Base-by-base conservation (phyloP, 2,329 filamentous ascomycete species). In the Trichoderma pleuroti region DNA sequence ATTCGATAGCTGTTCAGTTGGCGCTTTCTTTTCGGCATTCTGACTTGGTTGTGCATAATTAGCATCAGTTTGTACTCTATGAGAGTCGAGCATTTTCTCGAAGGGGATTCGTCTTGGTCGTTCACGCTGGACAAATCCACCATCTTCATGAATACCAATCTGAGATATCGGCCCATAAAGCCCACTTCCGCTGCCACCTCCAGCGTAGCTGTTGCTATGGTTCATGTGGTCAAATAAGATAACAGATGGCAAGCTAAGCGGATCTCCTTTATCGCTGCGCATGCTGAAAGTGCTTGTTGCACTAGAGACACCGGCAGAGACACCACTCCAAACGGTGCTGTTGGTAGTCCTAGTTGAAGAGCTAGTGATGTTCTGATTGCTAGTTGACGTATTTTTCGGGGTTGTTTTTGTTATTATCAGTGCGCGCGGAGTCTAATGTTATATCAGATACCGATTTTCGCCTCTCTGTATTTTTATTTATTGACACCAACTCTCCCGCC, bases 391-490 rank as follows among this genome's bases (percentile, higher is more conserved):
- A 74, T 89, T 93, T 2, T 94, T 97, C 5, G 90, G 89, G 77
- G 86, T 96, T 1, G 93, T 97, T 80, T 97, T 97, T 36, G 91
- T 96, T 4, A 95, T 98, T 98, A 74, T 92, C 92, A 0, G 93
- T 95, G 60, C 95, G 88, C 70, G 88, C 90, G 11, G 98, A 86
- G 61, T 88, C 87, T 49, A 87, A 87, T 62, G 87, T 87, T 66
- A 97, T 85, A 71, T 97, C 94, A 76, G 93, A 93, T 0, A 92
- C 92, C 7, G 92, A 94, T 79, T 92, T 93, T 69, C 90, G 88
- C 73, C 90, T 85, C 56, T 86, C 85, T 42, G 92, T 77, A 74
- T 86, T 87, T 21, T 63, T 80, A 26, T 83, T 84, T 10, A 83
- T 83, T 34, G 80, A 74, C 11, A 75, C 75, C 62, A 80, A 78